Percentiles rank a stretch among this genome's conserved stretches.
Evolutionary conservation across 2,329 filamentous ascomycete genomes (phyloP).

Genomic region (Xylariomycetidae sp.): DNA sequence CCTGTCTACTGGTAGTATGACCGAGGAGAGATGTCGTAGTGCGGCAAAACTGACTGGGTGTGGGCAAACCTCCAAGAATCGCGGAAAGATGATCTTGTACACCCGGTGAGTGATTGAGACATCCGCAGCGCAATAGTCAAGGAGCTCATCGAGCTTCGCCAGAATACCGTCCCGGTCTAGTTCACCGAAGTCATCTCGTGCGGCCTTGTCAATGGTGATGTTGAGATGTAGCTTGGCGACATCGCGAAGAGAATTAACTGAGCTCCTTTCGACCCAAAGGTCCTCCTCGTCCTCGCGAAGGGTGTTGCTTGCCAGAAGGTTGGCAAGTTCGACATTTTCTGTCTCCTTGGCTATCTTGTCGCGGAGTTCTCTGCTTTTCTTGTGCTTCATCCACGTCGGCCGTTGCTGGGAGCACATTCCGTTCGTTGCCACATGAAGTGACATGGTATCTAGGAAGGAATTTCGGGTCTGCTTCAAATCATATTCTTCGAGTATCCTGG

Average conservation of each 20-base stretch:
- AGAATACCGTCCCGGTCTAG: conserved; percentile 68
- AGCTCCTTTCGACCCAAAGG: conserved; percentile 90
- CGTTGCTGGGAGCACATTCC: conserved; percentile 97
- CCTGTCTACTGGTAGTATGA: conserved; percentile 85
- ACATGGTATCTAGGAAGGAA: conserved; percentile 95
- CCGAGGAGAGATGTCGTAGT: conserved; percentile 84
- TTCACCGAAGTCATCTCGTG: conserved; percentile 81
- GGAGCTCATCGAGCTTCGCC: conserved; percentile 70
- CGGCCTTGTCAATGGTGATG: conserved; percentile 83
- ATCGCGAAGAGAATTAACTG: conserved; percentile 89
- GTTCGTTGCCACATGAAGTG: conserved; percentile 92
- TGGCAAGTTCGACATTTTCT: conserved; percentile 65
- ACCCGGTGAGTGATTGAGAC: conserved; percentile 89
- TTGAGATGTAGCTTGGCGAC: conserved; percentile 96
- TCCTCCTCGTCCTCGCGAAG: conserved; percentile 84
- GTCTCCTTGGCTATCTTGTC: conserved; percentile 73
- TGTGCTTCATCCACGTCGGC: conserved; percentile 95
- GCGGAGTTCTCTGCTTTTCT: conserved; percentile 79
- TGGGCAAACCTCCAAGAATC: conserved; percentile 83
- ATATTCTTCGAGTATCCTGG: conserved; percentile 86
- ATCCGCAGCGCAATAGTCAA: conserved; percentile 94
- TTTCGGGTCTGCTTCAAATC: conserved; percentile 76
- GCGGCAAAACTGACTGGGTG: conserved; percentile 97
- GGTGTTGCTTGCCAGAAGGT: conserved; percentile 63
- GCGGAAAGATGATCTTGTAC: conserved; percentile 89